phyloP scores from a whole-genome alignment of 1,139 yeast species.

The Arxiozyma slooffiae region DNA sequence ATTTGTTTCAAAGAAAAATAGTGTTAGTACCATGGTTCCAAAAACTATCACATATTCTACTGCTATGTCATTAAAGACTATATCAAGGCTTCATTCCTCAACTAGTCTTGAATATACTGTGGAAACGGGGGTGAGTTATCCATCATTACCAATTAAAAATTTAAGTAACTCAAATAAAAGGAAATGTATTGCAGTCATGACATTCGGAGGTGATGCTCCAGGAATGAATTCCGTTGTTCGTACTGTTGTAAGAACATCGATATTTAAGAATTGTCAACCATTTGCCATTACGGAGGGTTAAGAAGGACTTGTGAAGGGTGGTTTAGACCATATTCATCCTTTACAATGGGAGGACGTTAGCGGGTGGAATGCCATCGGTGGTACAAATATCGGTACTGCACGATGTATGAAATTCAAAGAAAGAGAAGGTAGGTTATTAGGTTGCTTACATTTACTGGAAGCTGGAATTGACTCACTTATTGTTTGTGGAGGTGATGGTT shows the following conservation, averaged over 20 bases:
- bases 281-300: conserved; percentile 91
- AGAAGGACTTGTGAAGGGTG: conserved; percentile 84
- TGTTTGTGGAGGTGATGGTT: conserved; percentile 98
- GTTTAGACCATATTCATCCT: conserved; percentile 49
- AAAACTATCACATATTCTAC: conserved; percentile 8
- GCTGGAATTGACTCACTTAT: conserved; percentile 90
- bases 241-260: conserved; percentile 75
- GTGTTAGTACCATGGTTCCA: conserved; percentile 39
- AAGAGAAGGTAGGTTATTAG: conserved; percentile 68
- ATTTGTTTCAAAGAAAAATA: conserved; percentile 48
- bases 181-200: conserved; percentile 71
- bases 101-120: conserved; percentile 17
- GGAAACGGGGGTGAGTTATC: conserved; percentile 12
- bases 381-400: conserved; percentile 96
- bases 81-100: conserved; percentile 20
- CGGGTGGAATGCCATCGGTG: conserved; percentile 87
- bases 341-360: conserved; percentile 89
- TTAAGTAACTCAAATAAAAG: conserved; percentile 5
- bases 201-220: conserved; percentile 96
- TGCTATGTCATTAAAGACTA: conserved; percentile 11
- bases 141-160: conserved; percentile 13
- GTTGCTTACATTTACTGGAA: conserved; percentile 71
- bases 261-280: conserved; percentile 79
- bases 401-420: conserved; percentile 79
- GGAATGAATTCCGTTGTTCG: conserved; percentile 96